Evolutionary conservation across 495 filamentous ascomycete species (phyloP).

Genomic region (Baudoinia panamericana): DNA sequence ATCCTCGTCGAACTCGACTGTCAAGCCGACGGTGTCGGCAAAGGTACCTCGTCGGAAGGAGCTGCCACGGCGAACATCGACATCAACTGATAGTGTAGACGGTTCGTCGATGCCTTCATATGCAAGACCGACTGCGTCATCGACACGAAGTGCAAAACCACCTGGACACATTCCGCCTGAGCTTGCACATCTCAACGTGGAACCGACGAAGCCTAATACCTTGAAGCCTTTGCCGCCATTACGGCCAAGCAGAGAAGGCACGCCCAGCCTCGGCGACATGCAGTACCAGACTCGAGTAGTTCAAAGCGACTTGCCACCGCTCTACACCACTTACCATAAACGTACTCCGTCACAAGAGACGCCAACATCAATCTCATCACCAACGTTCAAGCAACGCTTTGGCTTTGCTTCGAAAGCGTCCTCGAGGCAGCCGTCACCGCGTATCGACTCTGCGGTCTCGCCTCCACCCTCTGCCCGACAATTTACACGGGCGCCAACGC

Average conservation of each 20-base stretch:
- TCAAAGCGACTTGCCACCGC: conserved; percentile 55
- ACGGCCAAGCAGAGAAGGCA: conserved; percentile 71
- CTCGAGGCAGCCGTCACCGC: conserved; percentile 33
- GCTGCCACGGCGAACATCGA: conserved; percentile 3
- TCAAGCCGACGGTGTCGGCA: conserved; percentile 16
- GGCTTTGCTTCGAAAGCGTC: conserved; percentile 22
- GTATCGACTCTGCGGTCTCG: conserved; percentile 17
- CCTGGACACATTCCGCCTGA: conserved; percentile 27
- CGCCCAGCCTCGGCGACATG: conserved; percentile 48
- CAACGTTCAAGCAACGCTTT: conserved; percentile 19
- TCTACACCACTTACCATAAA: conserved; percentile 35
- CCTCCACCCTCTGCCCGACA: conserved; percentile 13
- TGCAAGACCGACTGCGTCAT: not conserved
- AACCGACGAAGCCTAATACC: conserved; percentile 3
- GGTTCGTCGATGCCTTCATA: not conserved
- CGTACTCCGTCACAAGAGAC: conserved; percentile 26
- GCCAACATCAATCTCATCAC: conserved; percentile 3
- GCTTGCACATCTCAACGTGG: conserved; percentile 30
- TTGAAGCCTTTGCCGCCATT: conserved; percentile 21
- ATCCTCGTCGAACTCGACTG: conserved; percentile 31
- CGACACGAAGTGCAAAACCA: conserved; percentile 3
- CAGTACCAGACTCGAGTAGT: conserved; percentile 54
- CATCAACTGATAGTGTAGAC: not conserved
- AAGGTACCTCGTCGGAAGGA: conserved; percentile 1
- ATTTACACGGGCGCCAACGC: conserved; percentile 21